Evolutionary conservation across 805 yeast species (phyloP), one percentile per base, ranked within the genome.

Genomic region (Kazachstania psychrophila): DNA sequence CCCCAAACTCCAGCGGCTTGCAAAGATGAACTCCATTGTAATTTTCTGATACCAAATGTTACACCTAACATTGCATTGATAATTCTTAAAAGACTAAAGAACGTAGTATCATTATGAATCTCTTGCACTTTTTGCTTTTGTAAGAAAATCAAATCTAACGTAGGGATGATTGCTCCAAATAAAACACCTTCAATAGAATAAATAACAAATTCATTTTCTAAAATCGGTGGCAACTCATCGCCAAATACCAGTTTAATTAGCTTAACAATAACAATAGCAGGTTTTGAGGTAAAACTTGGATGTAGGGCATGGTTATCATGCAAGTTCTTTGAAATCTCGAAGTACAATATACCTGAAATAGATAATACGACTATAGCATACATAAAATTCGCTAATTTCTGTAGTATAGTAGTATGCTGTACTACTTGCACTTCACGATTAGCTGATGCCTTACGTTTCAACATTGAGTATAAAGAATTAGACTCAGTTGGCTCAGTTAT

Each of bases 1-100:
- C 75, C 63, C 80, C 85, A 79, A 4, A 77, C 66, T 30, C 72
- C 59, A 3, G 80, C 68, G 10, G 81, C 79, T 49, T 82, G 87
- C 29, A 75, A 58, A 14, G 77, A 68, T 0, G 80, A 70, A 33
- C 68, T 60, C 89, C 89, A 81, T 47, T 77, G 79, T 26, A 78
- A 64, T 44, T 73, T 76, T 46, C 83, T 69, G 23, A 82, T 69
- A 17, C 85, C 86, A 49, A 76, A 81, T 4, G 77, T 69, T 24
- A 82, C 71, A 3, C 94, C 94, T 29, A 81, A 60, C 47, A 80
- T 69, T 3, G 85, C 79, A 38, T 79, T 72, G 14, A 44, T 43
- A 38, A 45, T 44, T 33, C 45, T 50, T 18, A 54, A 40, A 3
- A 55, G 45, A 13, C 52, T 16, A 22, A 33, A 33, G 2, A 43